A percentile compares a stretch with the other conserved stretches of the same genome.
Conservation (phyloP, 2,329 filamentous ascomycete species). For the Phoma sp. region DNA sequence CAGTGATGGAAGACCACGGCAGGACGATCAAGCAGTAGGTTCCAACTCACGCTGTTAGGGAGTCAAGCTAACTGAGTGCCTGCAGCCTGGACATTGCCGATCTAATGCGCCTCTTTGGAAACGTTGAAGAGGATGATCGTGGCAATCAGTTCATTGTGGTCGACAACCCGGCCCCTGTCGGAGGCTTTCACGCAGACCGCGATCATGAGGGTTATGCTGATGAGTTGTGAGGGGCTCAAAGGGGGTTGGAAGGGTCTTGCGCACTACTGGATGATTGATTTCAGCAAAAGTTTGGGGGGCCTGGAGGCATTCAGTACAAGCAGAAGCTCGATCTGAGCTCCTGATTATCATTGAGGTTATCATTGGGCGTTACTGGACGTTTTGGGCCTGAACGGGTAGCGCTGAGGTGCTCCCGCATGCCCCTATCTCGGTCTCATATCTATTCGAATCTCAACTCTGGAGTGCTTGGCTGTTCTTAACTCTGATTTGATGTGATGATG, state of each 20-base stretch:
- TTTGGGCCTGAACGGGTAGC: constrained; percentile 18
- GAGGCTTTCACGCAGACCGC: constrained; percentile 38
- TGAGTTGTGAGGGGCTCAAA: constrained; percentile 21
- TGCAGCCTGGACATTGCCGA: constrained; percentile 45
- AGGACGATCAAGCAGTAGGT: constrained; percentile 36
- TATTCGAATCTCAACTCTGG: too few species aligned
- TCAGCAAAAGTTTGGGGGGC: background rate
- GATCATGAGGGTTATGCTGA: constrained; percentile 44
- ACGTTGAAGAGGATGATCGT: constrained; percentile 45
- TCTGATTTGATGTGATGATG: too few species aligned
- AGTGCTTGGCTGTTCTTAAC: too few species aligned
- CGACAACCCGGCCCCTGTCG: constrained; percentile 37
- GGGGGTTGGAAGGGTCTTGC: background rate
- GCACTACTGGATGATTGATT: background rate
- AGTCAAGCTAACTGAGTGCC: constrained; percentile 7
- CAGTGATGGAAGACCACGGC: constrained; percentile 52
- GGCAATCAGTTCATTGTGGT: constrained; percentile 52
- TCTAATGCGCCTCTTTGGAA: constrained; percentile 56
- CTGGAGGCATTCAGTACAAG: background rate
- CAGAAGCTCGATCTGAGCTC: background rate
- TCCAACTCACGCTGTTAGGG: background rate
- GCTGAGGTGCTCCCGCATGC: constrained; percentile 10
- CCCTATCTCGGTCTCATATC: too few species aligned
- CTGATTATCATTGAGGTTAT: constrained; percentile 19
- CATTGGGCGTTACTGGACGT: constrained; percentile 17